Base-by-base conservation (phyloP, 495 filamentous ascomycete species). In the Neurospora cerealis region DNA sequence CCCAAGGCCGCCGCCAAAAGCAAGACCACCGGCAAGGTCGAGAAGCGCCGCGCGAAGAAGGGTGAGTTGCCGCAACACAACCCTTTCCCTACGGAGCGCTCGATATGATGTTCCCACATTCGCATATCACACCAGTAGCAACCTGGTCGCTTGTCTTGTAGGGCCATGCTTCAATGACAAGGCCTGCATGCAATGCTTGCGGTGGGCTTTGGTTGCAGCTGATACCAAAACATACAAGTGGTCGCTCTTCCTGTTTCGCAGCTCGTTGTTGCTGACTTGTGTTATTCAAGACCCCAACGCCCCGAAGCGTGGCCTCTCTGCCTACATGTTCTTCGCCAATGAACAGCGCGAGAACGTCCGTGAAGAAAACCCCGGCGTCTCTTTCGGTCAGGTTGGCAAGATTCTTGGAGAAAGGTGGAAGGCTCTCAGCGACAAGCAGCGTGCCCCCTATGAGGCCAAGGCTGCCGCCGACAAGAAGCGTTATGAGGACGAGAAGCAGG, bases 291-390 rank as follows among this genome's bases (percentile, higher is more conserved):
- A 99, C 83, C 96, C 96, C 85, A 98, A 98, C 83, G 95, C 95
- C 69, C 96, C 96, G 81, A 99, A 98, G 93, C 93, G 96, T 85
- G 96, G 94, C 85, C 93, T 99, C 69, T 99, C 96, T 28, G 96
- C 96, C 70, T 99, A 99, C 90, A 99, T 99, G 96, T 99, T 98
- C 90, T 99, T 99, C 82, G 96, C 96, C 88, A 98, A 98, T 79
- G 96, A 98, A 82, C 92, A 97, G 83, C 94, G 96, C 77, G 96
- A 98, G 78, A 97, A 96, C 83, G 96, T 99, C 77, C 93, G 95
- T 80, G 93, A 96, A 81, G 96, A 99, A 84, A 98, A 99, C 88
- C 95, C 96, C 6, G 95, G 95, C 73, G 97, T 99, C 85, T 90
- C 90, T 73, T 99, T 99, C 84, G 96, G 96, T 77, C 94, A 98